Conservation (phyloP, 192 early-diverging fungal genomes). For the Rhizophagus sp. region DNA sequence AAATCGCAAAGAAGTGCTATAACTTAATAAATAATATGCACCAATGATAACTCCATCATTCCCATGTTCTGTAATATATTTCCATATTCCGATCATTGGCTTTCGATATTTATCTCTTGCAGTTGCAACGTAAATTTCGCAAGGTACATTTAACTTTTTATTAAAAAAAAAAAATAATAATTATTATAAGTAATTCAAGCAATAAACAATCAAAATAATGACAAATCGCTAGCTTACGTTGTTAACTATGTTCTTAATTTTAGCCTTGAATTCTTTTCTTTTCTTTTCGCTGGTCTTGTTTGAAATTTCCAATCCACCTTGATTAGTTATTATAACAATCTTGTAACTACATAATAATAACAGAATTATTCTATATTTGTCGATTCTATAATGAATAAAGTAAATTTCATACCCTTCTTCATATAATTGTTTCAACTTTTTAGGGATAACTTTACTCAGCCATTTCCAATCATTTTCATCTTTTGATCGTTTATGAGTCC, state of each 20-base stretch:
- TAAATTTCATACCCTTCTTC: slow-evolving; percentile 57
- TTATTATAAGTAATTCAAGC: neutral
- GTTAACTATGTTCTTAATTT: slow-evolving; percentile 41
- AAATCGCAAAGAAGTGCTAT: slow-evolving; percentile 39
- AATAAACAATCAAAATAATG: slow-evolving; percentile 14
- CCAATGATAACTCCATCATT: slow-evolving; percentile 47
- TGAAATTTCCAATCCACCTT: slow-evolving; percentile 58
- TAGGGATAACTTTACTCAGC: slow-evolving; percentile 58
- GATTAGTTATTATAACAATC: slow-evolving; percentile 78
- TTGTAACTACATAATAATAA: slow-evolving; percentile 45
- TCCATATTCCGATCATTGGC: slow-evolving; percentile 73
- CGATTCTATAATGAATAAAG: slow-evolving; percentile 24
- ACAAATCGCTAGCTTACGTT: slow-evolving; percentile 21
- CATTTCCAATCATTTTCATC: slow-evolving; percentile 82
- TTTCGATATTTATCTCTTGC: slow-evolving; percentile 73
- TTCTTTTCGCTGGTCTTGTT: slow-evolving; percentile 41
- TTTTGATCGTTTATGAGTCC: slow-evolving; percentile 62
- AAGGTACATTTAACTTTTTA: slow-evolving; percentile 52
- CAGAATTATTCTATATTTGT: neutral
- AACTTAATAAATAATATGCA: slow-evolving; percentile 29
- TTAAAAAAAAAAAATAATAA: neutral
- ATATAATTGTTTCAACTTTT: slow-evolving; percentile 58
- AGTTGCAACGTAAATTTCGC: slow-evolving; percentile 72
- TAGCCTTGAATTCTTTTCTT: slow-evolving; percentile 44
- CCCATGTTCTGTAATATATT: slow-evolving; percentile 44